Percentiles rank a stretch among this genome's conserved stretches.
These are phyloP conservation scores for Gleditsia sinensis DNA, from an alignment of 306 rosid genomes.

Conservation along the genomic window DNA sequence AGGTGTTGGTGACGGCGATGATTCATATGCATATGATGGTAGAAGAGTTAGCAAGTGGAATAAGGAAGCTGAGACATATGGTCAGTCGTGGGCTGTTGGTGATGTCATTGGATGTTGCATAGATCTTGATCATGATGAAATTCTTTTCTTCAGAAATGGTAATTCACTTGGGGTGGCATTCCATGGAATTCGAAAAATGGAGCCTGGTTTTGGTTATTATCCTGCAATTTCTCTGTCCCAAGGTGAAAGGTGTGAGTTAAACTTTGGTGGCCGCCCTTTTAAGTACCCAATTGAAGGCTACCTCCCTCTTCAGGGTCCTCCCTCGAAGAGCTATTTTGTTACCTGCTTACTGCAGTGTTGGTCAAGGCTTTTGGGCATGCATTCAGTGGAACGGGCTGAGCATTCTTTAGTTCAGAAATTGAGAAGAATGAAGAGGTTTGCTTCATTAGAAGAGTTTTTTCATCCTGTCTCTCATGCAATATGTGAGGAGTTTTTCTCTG, in stretches of 20 bases:
- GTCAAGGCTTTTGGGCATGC: slow-evolving; percentile 82
- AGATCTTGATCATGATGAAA: slow-evolving; percentile 82
- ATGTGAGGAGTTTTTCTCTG: slow-evolving; percentile 73
- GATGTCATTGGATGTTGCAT: slow-evolving; percentile 98
- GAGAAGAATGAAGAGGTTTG: slow-evolving; percentile 79
- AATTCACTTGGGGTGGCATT: slow-evolving; percentile 90
- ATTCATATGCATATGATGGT: slow-evolving; percentile 98
- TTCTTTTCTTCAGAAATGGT: slow-evolving; percentile 85
- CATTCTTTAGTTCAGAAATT: slow-evolving; percentile 73
- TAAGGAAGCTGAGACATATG: slow-evolving; percentile 79
- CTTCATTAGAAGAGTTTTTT: slow-evolving; percentile 71
- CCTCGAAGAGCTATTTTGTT: slow-evolving; percentile 47
- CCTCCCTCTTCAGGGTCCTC: slow-evolving; percentile 82
- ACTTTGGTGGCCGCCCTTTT: slow-evolving; percentile 88
- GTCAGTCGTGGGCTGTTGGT: slow-evolving; percentile 94
- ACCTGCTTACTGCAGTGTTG: slow-evolving; percentile 71
- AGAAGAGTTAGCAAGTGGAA: slow-evolving; percentile 92
- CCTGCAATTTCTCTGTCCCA: slow-evolving; percentile 96
- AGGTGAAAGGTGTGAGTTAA: slow-evolving; percentile 89
- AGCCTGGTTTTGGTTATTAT: slow-evolving; percentile 79
- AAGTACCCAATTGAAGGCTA: slow-evolving; percentile 84
- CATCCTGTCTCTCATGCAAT: slow-evolving; percentile 72
- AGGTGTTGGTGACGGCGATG: slow-evolving; percentile 97
- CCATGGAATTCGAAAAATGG: slow-evolving; percentile 78
- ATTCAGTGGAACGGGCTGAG: slow-evolving; percentile 58